Conservation (phyloP, 2,329 filamentous ascomycete species). For the Westerdykella sp. region DNA sequence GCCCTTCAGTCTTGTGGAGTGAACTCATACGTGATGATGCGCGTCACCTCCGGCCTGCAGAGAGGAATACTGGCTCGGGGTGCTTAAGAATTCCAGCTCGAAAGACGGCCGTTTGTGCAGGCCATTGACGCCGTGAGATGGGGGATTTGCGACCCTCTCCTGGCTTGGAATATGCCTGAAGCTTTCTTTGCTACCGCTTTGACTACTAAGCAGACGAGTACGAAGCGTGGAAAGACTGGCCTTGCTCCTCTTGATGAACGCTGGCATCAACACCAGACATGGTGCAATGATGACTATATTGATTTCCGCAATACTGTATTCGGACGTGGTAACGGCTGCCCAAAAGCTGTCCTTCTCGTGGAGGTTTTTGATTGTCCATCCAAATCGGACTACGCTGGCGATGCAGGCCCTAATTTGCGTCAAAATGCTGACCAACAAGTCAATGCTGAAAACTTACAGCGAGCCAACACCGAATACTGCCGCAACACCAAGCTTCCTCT, state of each 20-base stretch:
- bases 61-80: too few relatives aligned
- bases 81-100: not conserved
- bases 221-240: not conserved
- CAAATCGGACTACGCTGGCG: not conserved
- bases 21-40: too few relatives aligned
- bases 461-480: not conserved
- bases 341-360: not conserved
- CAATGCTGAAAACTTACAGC: not conserved
- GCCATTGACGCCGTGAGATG: not conserved
- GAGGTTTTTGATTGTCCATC: not conserved
- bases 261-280: not conserved
- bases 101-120: not conserved
- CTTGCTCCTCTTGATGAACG: not conserved
- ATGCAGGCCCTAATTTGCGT: not conserved
- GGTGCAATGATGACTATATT: not conserved
- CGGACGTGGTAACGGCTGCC: not conserved
- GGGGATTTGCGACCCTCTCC: not conserved
- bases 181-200: not conserved
- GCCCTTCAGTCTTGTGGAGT: too few relatives aligned
- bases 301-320: not conserved
- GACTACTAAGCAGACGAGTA: not conserved
- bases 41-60: too few relatives aligned
- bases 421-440: not conserved
- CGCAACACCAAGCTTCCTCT: constrained; percentile 1
- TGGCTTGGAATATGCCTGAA: not conserved